These are phyloP conservation scores for Vickermania ingenoplastis DNA, from an alignment of 208 protist genomes.

Conservation along the genomic window DNA sequence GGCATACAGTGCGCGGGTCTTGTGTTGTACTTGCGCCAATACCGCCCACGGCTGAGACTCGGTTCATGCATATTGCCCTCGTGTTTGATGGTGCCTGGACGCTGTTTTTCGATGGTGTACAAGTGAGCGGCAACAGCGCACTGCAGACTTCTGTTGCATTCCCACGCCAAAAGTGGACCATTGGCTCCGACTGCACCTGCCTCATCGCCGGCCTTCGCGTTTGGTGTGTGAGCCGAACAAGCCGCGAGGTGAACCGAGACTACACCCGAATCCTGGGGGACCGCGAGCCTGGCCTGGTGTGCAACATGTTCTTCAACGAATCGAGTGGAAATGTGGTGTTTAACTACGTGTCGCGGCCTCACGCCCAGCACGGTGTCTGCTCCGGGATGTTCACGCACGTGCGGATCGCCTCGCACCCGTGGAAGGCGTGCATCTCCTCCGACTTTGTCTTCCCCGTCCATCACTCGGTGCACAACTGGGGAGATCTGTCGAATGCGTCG, in stretches of 20 bases:
- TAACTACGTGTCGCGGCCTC: constrained; percentile 44
- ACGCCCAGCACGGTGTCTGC: constrained; percentile 46
- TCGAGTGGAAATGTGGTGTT: constrained; percentile 71
- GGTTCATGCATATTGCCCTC: constrained; percentile 73
- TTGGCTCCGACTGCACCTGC: constrained; percentile 66
- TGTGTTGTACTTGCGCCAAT: constrained; percentile 65
- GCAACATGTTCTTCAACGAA: constrained; percentile 79
- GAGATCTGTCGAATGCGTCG: constrained; percentile 17
- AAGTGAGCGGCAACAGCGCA: constrained; percentile 56
- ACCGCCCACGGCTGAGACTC: constrained; percentile 37
- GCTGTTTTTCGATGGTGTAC: constrained; percentile 70
- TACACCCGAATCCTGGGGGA: constrained; percentile 43
- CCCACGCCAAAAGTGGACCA: constrained; percentile 69
- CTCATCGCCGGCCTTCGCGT: constrained; percentile 71
- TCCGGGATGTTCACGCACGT: constrained; percentile 34
- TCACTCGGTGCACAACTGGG: constrained; percentile 31
- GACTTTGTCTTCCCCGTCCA: neutral
- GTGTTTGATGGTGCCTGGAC: constrained; percentile 85
- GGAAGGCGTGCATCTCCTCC: neutral
- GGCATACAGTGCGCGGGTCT: constrained; percentile 72
- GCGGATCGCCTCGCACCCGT: constrained; percentile 29
- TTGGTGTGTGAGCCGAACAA: constrained; percentile 50
- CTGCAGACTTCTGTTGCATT: constrained; percentile 64
- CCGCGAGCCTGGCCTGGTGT: constrained; percentile 64
- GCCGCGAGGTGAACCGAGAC: constrained; percentile 69